Conservation (phyloP, 805 yeast species). For the Kodamaea restingae region DNA sequence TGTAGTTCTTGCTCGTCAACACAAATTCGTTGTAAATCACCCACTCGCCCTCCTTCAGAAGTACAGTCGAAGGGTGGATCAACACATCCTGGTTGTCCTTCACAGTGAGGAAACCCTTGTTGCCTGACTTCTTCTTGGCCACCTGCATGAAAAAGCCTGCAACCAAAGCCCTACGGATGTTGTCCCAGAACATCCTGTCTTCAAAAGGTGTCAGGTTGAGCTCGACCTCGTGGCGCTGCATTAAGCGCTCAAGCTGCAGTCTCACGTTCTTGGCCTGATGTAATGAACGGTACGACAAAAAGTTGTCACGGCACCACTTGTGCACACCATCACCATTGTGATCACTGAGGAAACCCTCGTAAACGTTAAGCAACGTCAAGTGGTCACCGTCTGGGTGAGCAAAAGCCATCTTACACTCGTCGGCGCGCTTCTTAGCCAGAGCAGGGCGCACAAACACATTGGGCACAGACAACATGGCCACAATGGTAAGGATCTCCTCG, state of each 20-base stretch:
- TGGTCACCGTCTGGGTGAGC: slow-evolving; percentile 97
- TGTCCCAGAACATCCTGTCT: slow-evolving; percentile 60
- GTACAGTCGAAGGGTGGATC: slow-evolving; percentile 88
- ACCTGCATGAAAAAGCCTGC: slow-evolving; percentile 99
- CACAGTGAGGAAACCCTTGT: slow-evolving; percentile 79
- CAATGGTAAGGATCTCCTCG: slow-evolving; percentile 81
- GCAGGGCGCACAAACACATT: slow-evolving; percentile 93
- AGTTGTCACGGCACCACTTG: slow-evolving; percentile 92
- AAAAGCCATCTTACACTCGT: slow-evolving; percentile 80
- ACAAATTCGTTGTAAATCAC: slow-evolving; percentile 94
- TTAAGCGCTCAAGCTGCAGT: slow-evolving; percentile 72
- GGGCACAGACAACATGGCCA: slow-evolving; percentile 89
- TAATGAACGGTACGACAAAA: slow-evolving; percentile 76
- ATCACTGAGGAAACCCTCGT: slow-evolving; percentile 73
- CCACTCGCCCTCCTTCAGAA: slow-evolving; percentile 89
- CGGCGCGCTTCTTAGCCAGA: slow-evolving; percentile 81
- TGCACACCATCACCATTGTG: slow-evolving; percentile 60
- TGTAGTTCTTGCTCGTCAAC: slow-evolving; percentile 86
- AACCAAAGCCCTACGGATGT: slow-evolving; percentile 79
- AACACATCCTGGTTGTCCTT: slow-evolving; percentile 95
- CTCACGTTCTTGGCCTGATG: slow-evolving; percentile 85
- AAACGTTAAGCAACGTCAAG: slow-evolving; percentile 83
- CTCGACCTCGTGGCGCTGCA: slow-evolving; percentile 77
- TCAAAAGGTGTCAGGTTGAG: slow-evolving; percentile 62
- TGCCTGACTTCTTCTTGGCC: slow-evolving; percentile 82